These are phyloP conservation scores for Claviceps sp. DNA, from an alignment of 2,329 filamentous ascomycete species.

Conservation along the genomic window DNA sequence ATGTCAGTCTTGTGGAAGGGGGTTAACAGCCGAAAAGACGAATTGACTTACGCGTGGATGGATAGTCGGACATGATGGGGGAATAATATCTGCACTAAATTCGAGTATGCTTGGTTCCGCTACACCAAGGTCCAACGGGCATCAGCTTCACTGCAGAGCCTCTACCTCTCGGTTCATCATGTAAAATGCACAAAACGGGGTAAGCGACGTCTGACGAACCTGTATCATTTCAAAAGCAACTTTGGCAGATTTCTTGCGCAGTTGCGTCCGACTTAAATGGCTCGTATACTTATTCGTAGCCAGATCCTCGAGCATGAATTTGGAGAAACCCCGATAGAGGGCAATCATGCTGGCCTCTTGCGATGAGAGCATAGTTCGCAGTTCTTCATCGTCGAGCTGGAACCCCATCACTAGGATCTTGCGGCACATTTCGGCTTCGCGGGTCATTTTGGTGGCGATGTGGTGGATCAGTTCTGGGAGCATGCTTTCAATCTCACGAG, in stretches of 20 bases:
- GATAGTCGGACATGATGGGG: conserved; percentile 32
- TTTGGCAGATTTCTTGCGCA: conserved; percentile 16
- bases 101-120: conserved; percentile 34
- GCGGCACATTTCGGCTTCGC: conserved; percentile 19
- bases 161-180: too few species aligned
- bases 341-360: conserved; percentile 26
- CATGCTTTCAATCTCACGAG: conserved; percentile 17
- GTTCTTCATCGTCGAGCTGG: conserved; percentile 18
- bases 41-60: conserved; percentile 27
- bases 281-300: conserved; percentile 13
- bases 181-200: too few species aligned
- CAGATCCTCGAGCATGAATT: conserved; percentile 33
- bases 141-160: too few species aligned
- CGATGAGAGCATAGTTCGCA: conserved; percentile 13
- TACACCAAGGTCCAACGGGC: neutral
- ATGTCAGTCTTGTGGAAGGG: too few species aligned
- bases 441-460: conserved; percentile 13
- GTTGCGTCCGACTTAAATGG: conserved; percentile 14
- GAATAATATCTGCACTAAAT: conserved; percentile 30
- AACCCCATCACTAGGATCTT: conserved; percentile 21
- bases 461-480: conserved; percentile 25
- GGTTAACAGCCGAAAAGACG: neutral
- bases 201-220: conserved; percentile 4
- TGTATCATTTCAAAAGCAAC: conserved; percentile 22
- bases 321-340: conserved; percentile 47